A percentile compares a stretch with the other conserved stretches of the same genome.
These are phyloP conservation scores for Coccomyxa sp. DNA, from an alignment of 139 green algal species.

Conservation along the genomic window DNA sequence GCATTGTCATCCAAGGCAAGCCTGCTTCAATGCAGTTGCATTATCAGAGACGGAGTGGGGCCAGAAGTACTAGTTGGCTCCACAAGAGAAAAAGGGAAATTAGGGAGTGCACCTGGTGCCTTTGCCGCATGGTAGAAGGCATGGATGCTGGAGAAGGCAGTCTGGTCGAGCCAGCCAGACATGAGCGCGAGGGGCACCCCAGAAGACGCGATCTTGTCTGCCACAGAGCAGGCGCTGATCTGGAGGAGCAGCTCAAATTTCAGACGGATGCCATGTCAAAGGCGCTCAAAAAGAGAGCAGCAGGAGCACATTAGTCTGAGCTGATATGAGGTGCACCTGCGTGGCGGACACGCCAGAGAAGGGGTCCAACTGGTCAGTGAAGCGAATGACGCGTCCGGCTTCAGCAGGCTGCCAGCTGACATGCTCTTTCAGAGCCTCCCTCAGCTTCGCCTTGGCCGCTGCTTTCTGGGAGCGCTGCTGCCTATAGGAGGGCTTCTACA, in stretches of 20 bases:
- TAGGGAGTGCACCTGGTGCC: conserved; percentile 8
- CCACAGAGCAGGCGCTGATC: conserved; percentile 12
- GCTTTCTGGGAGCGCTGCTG: not conserved
- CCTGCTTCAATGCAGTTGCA: too few species aligned
- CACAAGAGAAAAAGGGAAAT: too few species aligned
- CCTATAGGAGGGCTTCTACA: not conserved
- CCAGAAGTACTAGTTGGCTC: too few species aligned
- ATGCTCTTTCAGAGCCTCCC: conserved; percentile 3
- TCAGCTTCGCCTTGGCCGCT: not conserved
- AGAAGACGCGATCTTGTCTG: not conserved
- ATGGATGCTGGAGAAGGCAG: conserved; percentile 8
- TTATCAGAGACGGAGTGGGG: too few species aligned
- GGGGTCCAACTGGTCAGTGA: conserved; percentile 9
- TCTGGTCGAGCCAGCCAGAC: conserved; percentile 23
- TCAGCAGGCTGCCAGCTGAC: conserved; percentile 12
- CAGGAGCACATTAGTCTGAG: too few species aligned
- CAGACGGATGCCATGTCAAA: too few species aligned
- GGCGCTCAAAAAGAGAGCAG: too few species aligned
- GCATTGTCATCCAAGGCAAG: too few species aligned
- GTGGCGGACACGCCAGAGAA: not conserved
- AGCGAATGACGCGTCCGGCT: conserved; percentile 2
- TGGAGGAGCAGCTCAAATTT: not conserved
- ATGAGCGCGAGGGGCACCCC: conserved; percentile 9
- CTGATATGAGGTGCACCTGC: not conserved
- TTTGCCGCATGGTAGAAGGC: conserved; percentile 8